Base-by-base conservation (phyloP, 345 rosid species). In the Sisymbrium irio region DNA sequence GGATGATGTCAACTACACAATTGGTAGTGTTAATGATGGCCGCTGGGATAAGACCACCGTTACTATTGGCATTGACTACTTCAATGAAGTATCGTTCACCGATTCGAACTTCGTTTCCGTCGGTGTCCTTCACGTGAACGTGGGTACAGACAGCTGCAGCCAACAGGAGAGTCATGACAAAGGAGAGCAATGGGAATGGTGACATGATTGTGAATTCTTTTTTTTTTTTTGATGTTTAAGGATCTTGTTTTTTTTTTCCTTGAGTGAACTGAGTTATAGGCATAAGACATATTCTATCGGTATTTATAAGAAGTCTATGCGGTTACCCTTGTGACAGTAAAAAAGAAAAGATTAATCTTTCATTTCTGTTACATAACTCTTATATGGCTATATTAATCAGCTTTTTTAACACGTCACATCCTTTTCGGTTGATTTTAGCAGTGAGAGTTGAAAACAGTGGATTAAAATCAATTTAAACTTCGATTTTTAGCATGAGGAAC, bases 21-120 rank as follows among this genome's bases (percentile, higher is more conserved):
- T 15, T 0, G 58, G 39, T 59, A 15, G 2, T 0, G 10, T 15
- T 5, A 7, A 2, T 0, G 42, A 3, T 8, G 7, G 65, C 3
- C 7, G 64, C 65, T 55, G 77, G 71, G 37, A 65, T 65, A 65
- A 65, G 72, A 64, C 65, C 72, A 45, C 66, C 72, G 9, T 3
- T 9, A 10, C 33, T 30, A 2, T 12, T 12, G 5, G 53, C 9
- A 25, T 49, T 49, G 55, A 55, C 37, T 28, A 46, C 70, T 46
- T 53, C 63, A 30, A 73, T 73, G 7, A 45, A 45, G 77, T 73
- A 73, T 57, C 15, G 2, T 18, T 22, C 1, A 5, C 50, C 58
- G 0, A 7, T 0, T 12, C 11, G 0, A 56, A 56, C 3, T 4
- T 8, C 0, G 8, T 56, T 17, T 35, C 66, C 77, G 22, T 7